Percentiles rank a stretch among this genome's conserved stretches.
Evolutionary conservation across 2,329 filamentous ascomycete genomes (phyloP).

Genomic region (Fusarium albosuccineum): DNA sequence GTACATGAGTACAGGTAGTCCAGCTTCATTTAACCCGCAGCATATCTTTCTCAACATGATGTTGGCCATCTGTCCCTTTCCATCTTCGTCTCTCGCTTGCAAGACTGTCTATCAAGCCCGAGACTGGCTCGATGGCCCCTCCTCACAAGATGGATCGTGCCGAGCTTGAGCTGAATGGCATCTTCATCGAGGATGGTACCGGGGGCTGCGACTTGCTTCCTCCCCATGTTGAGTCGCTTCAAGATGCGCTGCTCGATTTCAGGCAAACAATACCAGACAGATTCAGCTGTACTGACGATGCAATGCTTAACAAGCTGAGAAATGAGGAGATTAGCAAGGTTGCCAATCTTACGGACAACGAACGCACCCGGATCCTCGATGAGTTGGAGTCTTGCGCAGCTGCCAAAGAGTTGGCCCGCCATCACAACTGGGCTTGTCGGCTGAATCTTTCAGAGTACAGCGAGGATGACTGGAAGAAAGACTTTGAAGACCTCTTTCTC

Average conservation of each 20-base stretch:
- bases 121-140: background rate
- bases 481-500: constrained; percentile 11
- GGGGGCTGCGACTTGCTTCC: constrained; percentile 18
- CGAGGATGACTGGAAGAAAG: constrained; percentile 8
- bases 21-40: too few species aligned
- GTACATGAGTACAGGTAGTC: background rate
- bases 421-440: background rate
- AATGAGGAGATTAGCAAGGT: background rate
- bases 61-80: too few species aligned
- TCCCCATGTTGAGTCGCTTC: constrained; percentile 25
- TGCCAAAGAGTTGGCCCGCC: background rate
- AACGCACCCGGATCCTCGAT: constrained; percentile 9
- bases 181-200: constrained; percentile 27
- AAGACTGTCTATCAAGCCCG: background rate
- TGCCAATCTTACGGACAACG: background rate
- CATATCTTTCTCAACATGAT: too few species aligned
- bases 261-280: constrained; percentile 26
- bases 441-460: background rate
- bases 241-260: constrained; percentile 31
- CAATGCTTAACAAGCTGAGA: background rate
- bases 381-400: constrained; percentile 6
- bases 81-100: too few species aligned
- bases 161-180: constrained; percentile 22
- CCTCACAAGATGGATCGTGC: constrained; percentile 1
- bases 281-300: constrained; percentile 9